Conservation (phyloP, 1,139 yeast species). For the Eremothecium coryli region DNA sequence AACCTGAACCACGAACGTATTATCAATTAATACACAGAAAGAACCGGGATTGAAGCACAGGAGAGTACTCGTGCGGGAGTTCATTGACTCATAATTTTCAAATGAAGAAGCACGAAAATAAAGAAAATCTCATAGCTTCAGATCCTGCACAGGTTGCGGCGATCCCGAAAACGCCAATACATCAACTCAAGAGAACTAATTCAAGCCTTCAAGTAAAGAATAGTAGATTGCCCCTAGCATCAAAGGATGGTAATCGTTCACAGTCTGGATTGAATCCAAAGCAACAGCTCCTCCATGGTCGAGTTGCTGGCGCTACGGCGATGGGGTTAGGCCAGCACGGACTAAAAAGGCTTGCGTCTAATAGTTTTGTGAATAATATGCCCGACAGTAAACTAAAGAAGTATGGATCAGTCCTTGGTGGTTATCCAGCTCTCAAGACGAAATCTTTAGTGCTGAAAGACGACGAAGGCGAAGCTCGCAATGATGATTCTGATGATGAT, state of each 20-base stretch:
- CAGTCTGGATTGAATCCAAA: slow-evolving; percentile 5
- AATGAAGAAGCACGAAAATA: slow-evolving; percentile 12
- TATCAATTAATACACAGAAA: too few species aligned
- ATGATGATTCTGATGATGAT: slow-evolving; percentile 19
- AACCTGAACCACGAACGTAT: too few species aligned
- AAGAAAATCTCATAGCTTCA: slow-evolving; percentile 18
- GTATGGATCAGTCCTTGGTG: slow-evolving; percentile 26
- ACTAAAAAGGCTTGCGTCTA: slow-evolving; percentile 13
- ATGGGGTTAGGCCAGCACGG: slow-evolving; percentile 4
- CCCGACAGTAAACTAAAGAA: slow-evolving; percentile 26
- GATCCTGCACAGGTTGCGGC: slow-evolving; percentile 5
- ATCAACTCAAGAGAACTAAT: slow-evolving; percentile 19
- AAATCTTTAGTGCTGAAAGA: slow-evolving; percentile 29
- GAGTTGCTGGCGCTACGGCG: slow-evolving; percentile 13
- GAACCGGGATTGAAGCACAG: too few species aligned
- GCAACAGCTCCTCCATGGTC: slow-evolving; percentile 13
- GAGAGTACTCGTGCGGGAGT: too few species aligned
- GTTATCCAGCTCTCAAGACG: slow-evolving; percentile 11
- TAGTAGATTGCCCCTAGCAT: slow-evolving; percentile 24
- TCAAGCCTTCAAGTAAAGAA: slow-evolving; percentile 11
- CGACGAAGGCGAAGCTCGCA: slow-evolving; percentile 14
- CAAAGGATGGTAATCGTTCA: slow-evolving; percentile 26
- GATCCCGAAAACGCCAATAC: slow-evolving; percentile 21
- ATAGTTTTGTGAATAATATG: slow-evolving; percentile 6
- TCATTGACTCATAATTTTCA: too few species aligned